Base-by-base conservation (phyloP, 345 rosid genomes). In the Gossypium rotundifolium region DNA sequence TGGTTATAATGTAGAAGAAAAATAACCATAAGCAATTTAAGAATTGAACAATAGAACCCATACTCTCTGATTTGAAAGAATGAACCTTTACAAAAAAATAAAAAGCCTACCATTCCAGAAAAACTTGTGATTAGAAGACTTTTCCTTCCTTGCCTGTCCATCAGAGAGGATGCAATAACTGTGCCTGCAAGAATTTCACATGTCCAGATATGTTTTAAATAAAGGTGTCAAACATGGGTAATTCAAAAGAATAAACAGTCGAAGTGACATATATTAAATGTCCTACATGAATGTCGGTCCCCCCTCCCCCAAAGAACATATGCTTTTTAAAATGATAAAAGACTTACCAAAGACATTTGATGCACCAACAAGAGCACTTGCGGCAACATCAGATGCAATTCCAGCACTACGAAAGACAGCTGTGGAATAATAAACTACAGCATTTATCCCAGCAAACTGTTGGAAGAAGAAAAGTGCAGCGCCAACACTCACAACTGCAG, bases 351-450 rank as follows among this genome's bases (percentile, higher is more conserved):
- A 83, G 81, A 95, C 99, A 72, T 95, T 95, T 77, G 99, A 83
- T 69, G 97, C 97, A 78, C 98, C 99, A 79, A 95, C 99, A 53
- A 95, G 91, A 79, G 98, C 99, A 86, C 99, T 95, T 51, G 99
- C 98, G 77, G 99, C 97, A 65, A 95, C 96, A 84, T 95, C 98
- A 74, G 99, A 95, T 77, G 82, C 83, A 76, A 95, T 84, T 63
- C 99, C 98, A 71, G 89, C 98, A 60, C 90, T 87, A 46, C 97
- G 97, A 71, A 96, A 96, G 76, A 96, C 99, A 12, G 99, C 81
- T 58, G 98, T 93, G 17, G 99, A 96, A 87, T 96, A 96, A 79
- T 93, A 96, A 17, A 96, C 98, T 66, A 96, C 99, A 45, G 97
- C 99, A 65, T 96, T 96, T 84, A 96, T 96, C 65, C 99, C 99